phyloP scores from a whole-genome alignment of 371 early-diverging fungal species.

The Rozella allomycis region DNA sequence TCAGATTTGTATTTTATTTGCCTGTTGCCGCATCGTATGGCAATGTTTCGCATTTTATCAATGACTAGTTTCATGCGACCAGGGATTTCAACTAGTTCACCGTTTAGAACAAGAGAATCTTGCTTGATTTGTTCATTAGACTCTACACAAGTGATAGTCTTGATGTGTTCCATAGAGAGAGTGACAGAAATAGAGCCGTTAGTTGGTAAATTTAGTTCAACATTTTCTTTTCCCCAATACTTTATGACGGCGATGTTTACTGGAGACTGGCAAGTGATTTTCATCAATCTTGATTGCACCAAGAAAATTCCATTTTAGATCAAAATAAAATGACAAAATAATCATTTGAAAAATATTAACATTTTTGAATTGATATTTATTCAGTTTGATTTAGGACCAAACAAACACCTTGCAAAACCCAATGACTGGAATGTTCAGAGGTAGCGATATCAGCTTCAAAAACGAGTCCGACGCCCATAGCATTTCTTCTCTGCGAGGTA shows the following conservation, averaged over 20 bases:
- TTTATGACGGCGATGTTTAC: constrained; percentile 98
- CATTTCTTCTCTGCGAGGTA: constrained; percentile 29
- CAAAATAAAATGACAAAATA: too few species aligned
- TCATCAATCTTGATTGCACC: too few species aligned
- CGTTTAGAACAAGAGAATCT: not conserved
- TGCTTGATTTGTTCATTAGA: not conserved
- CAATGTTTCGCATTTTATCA: too few species aligned
- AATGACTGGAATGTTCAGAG: constrained; percentile 25
- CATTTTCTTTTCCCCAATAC: constrained; percentile 96
- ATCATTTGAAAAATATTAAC: too few species aligned
- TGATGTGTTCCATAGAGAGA: constrained; percentile 81
- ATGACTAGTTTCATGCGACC: too few species aligned
- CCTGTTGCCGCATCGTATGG: too few species aligned
- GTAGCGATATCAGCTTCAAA: constrained; percentile 34
- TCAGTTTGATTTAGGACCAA: not conserved
- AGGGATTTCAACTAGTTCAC: too few species aligned
- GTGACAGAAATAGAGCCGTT: constrained; percentile 92
- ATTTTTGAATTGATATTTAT: not conserved
- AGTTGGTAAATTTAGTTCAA: constrained; percentile 71
- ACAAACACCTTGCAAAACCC: constrained; percentile 32
- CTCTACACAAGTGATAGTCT: constrained; percentile 63
- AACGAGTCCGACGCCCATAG: constrained; percentile 33
- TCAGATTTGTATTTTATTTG: too few species aligned
- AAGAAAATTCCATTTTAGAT: too few species aligned
- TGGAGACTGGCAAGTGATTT: too few species aligned